Evolutionary conservation across 495 filamentous ascomycete species (phyloP).

Genomic region (Darksidea phi): DNA sequence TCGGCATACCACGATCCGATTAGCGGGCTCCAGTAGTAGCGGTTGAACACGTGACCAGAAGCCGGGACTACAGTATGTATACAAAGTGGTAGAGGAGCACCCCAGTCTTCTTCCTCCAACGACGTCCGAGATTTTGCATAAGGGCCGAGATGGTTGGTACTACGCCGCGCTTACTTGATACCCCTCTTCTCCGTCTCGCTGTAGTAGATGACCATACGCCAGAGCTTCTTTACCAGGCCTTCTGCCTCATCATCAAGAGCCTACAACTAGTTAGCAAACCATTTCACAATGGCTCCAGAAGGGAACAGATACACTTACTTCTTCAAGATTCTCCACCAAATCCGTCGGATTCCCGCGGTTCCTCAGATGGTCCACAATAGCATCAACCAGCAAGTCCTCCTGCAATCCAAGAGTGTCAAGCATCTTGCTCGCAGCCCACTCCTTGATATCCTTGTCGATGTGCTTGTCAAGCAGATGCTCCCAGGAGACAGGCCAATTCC

Average conservation of each 20-base stretch:
- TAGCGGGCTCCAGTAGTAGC: too few species aligned
- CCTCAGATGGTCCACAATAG: constrained; percentile 83
- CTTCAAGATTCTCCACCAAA: constrained; percentile 78
- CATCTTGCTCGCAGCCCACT: constrained; percentile 97
- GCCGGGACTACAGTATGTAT: too few species aligned
- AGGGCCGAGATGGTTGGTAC: too few species aligned
- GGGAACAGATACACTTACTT: constrained; percentile 54
- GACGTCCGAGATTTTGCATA: too few species aligned
- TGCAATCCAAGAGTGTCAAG: constrained; percentile 94
- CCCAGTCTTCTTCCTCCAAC: too few species aligned
- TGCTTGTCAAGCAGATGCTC: constrained; percentile 85
- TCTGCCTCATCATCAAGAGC: constrained; percentile 94
- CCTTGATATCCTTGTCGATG: constrained; percentile 81
- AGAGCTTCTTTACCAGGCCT: constrained; percentile 90
- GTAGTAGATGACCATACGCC: constrained; percentile 98
- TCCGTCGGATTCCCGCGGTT: constrained; percentile 74
- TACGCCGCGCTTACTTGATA: constrained; percentile 26
- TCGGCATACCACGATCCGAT: not conserved
- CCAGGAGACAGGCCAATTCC: constrained; percentile 92
- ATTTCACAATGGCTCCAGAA: not conserved
- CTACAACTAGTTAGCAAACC: constrained; percentile 51
- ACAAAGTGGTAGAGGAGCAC: too few species aligned
- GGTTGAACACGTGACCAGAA: too few species aligned
- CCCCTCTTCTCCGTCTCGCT: constrained; percentile 93
- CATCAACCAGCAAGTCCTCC: constrained; percentile 91